Conservation (phyloP, 306 rosid species). For the Vigna nakashimae region DNA sequence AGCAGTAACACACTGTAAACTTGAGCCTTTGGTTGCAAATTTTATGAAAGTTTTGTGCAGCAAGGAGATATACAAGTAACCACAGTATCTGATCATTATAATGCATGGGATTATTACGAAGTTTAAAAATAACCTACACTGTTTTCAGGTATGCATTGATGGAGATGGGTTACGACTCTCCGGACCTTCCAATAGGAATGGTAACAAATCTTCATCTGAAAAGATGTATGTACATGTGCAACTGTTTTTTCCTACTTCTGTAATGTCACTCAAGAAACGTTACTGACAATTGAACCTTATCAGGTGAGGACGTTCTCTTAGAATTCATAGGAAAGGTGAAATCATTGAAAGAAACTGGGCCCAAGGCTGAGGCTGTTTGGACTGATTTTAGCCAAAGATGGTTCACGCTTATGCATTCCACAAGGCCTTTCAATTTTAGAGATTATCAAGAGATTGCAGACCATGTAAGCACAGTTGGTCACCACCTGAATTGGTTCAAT, state of each 20-base stretch:
- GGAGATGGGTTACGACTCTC: conserved; percentile 88
- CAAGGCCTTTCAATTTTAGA: conserved; percentile 79
- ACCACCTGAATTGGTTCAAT: conserved; percentile 5
- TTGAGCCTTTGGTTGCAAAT: conserved; percentile 76
- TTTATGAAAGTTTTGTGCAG: conserved; percentile 84
- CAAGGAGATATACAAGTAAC: conserved; percentile 78
- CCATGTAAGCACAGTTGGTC: conserved; percentile 57
- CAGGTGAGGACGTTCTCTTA: conserved; percentile 76
- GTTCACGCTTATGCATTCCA: conserved; percentile 86
- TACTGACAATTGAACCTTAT: conserved; percentile 7
- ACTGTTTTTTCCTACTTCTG: not conserved
- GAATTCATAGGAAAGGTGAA: conserved; percentile 68
- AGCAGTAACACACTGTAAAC: conserved; percentile 72
- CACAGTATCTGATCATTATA: conserved; percentile 1
- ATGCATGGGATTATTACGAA: not conserved
- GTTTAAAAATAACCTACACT: conserved; percentile 12
- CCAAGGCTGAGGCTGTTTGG: conserved; percentile 78
- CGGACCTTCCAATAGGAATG: conserved; percentile 80
- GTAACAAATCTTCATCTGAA: conserved; percentile 69
- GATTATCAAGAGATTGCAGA: conserved; percentile 83
- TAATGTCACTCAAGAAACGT: not conserved
- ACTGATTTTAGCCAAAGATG: conserved; percentile 89
- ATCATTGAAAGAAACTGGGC: conserved; percentile 67
- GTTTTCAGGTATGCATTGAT: conserved; percentile 73
- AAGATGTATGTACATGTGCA: conserved; percentile 53